A percentile compares a stretch with the other conserved stretches of the same genome.
Conservation (phyloP, 345 rosid genomes). For the Populus nigra region DNA sequence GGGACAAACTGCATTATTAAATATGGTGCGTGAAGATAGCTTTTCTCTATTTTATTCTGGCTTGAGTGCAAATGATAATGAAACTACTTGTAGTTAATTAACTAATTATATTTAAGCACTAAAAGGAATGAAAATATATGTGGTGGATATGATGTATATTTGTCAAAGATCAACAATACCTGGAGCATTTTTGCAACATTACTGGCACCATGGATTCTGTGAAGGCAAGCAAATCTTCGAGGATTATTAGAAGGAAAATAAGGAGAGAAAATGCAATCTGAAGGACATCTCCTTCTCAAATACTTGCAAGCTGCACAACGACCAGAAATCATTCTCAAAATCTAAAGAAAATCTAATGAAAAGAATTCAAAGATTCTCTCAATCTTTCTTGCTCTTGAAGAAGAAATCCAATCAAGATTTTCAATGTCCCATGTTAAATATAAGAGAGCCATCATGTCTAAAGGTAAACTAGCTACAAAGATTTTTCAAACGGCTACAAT, state of each 20-base stretch:
- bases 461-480: not conserved
- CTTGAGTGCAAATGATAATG: not conserved
- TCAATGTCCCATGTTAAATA: not conserved
- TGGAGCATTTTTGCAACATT: slow-evolving; percentile 68
- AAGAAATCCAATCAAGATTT: slow-evolving; percentile 11
- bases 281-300: slow-evolving; percentile 63
- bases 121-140: not conserved
- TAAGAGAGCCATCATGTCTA: not conserved
- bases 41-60: not conserved
- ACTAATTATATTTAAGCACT: too few species aligned
- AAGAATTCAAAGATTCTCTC: not conserved
- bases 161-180: slow-evolving; percentile 24
- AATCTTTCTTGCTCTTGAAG: slow-evolving; percentile 1
- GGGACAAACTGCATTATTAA: too few species aligned
- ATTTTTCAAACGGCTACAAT: slow-evolving; percentile 41
- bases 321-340: slow-evolving; percentile 15
- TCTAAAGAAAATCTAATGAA: not conserved
- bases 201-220: slow-evolving; percentile 73
- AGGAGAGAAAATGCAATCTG: slow-evolving; percentile 66
- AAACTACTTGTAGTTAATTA: not conserved
- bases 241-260: slow-evolving; percentile 58
- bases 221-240: slow-evolving; percentile 53
- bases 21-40: too few species aligned
- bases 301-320: slow-evolving; percentile 71
- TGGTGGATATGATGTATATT: not conserved